Conservation (phyloP, 768 basidiomycete genomes). For the Podaxis carcinomalis region DNA sequence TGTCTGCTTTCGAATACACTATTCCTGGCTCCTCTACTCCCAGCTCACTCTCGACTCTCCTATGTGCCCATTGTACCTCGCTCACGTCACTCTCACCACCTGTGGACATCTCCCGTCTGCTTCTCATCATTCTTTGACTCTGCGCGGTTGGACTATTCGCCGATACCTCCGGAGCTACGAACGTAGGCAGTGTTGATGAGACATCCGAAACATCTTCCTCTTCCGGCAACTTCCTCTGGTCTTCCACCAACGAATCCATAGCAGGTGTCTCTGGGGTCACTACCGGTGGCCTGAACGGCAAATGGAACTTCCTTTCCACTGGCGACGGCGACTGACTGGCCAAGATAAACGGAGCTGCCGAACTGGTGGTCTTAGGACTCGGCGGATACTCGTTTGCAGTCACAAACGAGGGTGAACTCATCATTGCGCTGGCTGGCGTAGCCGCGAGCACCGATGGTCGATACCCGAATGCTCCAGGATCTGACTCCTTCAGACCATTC, state of each 20-base stretch:
- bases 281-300: background rate
- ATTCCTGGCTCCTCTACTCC: background rate
- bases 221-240: background rate
- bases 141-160: background rate
- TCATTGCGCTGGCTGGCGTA: background rate
- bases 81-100: background rate
- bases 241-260: background rate
- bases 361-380: background rate
- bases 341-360: background rate
- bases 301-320: constrained; percentile 9
- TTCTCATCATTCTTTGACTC: background rate
- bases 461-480: background rate
- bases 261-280: background rate
- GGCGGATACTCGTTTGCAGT: constrained; percentile 9
- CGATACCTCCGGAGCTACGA: background rate
- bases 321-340: background rate
- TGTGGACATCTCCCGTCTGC: background rate
- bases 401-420: constrained; percentile 1
- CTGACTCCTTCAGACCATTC: background rate
- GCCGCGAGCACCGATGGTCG: background rate
- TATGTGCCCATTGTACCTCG: constrained; percentile 1
- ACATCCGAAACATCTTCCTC: background rate
- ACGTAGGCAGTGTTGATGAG: constrained; percentile 6
- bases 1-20: background rate
- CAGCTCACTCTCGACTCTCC: background rate